Evolutionary conservation across 805 yeast genomes (phyloP).

Genomic region (Saccharomycopsis sp.): DNA sequence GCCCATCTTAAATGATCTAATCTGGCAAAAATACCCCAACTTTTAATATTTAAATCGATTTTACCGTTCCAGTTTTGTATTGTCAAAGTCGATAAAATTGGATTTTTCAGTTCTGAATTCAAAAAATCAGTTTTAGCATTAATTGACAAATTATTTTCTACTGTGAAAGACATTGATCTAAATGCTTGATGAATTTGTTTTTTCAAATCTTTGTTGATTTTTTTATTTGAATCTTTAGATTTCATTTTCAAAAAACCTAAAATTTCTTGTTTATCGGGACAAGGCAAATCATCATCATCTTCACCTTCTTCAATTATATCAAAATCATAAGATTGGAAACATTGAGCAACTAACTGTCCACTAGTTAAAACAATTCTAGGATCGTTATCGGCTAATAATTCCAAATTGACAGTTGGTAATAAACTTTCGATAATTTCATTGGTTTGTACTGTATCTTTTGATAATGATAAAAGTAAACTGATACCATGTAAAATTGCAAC

Average conservation of each 20-base stretch:
- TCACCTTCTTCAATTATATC: conserved; percentile 30
- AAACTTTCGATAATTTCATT: conserved; percentile 13
- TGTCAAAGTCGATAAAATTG: neutral
- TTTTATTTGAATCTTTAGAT: conserved; percentile 43
- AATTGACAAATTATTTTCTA: conserved; percentile 29
- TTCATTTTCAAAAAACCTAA: conserved; percentile 31
- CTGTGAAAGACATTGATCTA: conserved; percentile 43
- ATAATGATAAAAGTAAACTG: conserved; percentile 9
- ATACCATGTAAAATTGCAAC: conserved; percentile 12
- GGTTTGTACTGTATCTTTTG: conserved; percentile 7
- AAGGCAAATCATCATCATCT: conserved; percentile 40
- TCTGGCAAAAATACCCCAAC: conserved; percentile 9
- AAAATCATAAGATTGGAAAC: conserved; percentile 12
- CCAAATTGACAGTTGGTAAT: conserved; percentile 4
- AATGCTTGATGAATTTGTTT: conserved; percentile 48
- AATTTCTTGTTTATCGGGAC: conserved; percentile 41
- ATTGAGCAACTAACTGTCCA: conserved; percentile 13
- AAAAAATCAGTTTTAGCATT: conserved; percentile 5
- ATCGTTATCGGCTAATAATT: conserved; percentile 11
- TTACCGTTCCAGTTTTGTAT: neutral
- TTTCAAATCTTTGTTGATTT: conserved; percentile 52
- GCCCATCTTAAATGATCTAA: conserved; percentile 13
- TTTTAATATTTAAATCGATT: neutral
- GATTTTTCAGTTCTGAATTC: neutral
- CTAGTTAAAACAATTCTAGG: conserved; percentile 8